These are phyloP conservation scores for Pleoardoris graminearum DNA, from an alignment of 2,329 filamentous ascomycete genomes.

Conservation along the genomic window DNA sequence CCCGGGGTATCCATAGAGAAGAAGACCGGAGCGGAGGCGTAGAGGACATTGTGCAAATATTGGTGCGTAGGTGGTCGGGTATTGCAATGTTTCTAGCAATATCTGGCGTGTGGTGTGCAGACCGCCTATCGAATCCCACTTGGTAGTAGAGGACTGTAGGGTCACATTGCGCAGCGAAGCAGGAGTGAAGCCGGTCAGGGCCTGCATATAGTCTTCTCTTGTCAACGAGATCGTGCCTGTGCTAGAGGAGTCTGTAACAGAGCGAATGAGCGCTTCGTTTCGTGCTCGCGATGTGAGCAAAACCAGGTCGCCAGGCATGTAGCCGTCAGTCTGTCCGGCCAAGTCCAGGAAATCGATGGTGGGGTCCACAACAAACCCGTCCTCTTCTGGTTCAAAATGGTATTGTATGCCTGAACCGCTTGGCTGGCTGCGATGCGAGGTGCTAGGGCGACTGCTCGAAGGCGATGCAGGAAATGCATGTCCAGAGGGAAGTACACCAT, in stretches of 20 bases:
- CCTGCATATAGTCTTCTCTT: conserved; percentile 77
- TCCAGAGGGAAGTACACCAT: conserved; percentile 24
- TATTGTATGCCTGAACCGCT: conserved; percentile 39
- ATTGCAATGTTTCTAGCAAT: conserved; percentile 93
- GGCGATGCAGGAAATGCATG: conserved; percentile 50
- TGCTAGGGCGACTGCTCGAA: conserved; percentile 51
- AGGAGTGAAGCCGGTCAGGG: conserved; percentile 89
- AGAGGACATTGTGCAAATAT: conserved; percentile 96
- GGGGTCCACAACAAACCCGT: conserved; percentile 72
- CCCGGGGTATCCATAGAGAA: conserved; percentile 93
- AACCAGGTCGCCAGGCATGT: conserved; percentile 93
- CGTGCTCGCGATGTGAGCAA: conserved; percentile 84
- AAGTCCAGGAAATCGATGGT: conserved; percentile 90
- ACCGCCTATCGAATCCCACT: conserved; percentile 89
- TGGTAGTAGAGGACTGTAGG: conserved; percentile 88
- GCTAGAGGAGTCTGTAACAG: conserved; percentile 57
- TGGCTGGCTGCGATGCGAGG: conserved; percentile 49
- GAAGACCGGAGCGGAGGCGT: conserved; percentile 86
- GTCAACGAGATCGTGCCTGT: conserved; percentile 62
- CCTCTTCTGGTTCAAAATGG: conserved; percentile 43
- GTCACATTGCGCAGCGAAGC: conserved; percentile 94
- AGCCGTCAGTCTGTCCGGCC: conserved; percentile 92
- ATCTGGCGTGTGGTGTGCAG: conserved; percentile 83
- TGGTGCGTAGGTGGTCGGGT: conserved; percentile 95
- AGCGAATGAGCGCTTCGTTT: conserved; percentile 89